Evolutionary conservation across 768 basidiomycete genomes (phyloP).

Genomic region (Boletus tomentosulus): DNA sequence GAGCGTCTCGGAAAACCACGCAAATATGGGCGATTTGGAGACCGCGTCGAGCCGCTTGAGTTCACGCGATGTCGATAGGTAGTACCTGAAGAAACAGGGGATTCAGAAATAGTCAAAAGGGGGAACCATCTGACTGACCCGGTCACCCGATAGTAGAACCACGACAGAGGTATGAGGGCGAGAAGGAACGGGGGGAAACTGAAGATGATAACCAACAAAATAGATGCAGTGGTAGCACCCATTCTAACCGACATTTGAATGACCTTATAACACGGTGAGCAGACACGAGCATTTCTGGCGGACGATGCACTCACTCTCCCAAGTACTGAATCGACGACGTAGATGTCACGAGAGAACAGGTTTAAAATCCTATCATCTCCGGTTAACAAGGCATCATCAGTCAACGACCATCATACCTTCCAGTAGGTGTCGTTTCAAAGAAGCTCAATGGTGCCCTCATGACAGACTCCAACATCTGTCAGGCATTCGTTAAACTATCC

Average conservation of each 20-base stretch:
- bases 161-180: slow-evolving; percentile 68
- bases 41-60: slow-evolving; percentile 86
- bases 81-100: slow-evolving; percentile 52
- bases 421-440: slow-evolving; percentile 87
- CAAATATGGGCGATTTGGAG: slow-evolving; percentile 88
- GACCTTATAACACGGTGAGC: slow-evolving; percentile 31
- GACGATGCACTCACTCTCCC: slow-evolving; percentile 42
- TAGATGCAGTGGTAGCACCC: slow-evolving; percentile 51
- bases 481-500: neutral
- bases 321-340: slow-evolving; percentile 81
- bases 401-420: slow-evolving; percentile 47
- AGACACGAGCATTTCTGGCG: neutral
- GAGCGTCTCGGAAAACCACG: slow-evolving; percentile 78
- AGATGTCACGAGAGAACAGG: slow-evolving; percentile 87
- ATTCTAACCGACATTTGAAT: slow-evolving; percentile 72
- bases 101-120: neutral
- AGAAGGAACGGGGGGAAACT: slow-evolving; percentile 83
- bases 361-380: slow-evolving; percentile 63
- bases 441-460: slow-evolving; percentile 70
- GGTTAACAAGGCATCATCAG: neutral
- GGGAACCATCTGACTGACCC: slow-evolving; percentile 41
- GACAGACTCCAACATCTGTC: slow-evolving; percentile 58
- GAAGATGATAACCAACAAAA: slow-evolving; percentile 66
- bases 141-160: slow-evolving; percentile 80
- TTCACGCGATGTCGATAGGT: slow-evolving; percentile 81